Evolutionary conservation across 2,329 filamentous ascomycete genomes (phyloP).

Genomic region (Sarocladium kiliense): DNA sequence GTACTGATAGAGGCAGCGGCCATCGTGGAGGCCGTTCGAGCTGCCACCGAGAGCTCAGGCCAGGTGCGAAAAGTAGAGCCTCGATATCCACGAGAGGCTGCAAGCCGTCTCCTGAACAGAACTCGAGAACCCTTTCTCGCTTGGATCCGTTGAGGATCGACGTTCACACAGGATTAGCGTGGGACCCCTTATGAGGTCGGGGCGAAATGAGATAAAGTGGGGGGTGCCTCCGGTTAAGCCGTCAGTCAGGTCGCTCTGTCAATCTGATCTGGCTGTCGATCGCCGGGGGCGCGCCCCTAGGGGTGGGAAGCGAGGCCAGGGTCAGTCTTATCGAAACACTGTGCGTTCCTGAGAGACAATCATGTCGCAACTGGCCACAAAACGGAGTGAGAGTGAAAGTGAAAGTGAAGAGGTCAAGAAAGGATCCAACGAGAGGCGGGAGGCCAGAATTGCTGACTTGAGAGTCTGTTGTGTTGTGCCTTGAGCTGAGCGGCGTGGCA

Average conservation of each 20-base stretch:
- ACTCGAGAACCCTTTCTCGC: conserved; percentile 7
- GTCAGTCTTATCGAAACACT: not conserved
- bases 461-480: not conserved
- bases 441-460: not conserved
- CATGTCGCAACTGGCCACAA: not conserved
- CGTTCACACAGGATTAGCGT: conserved; percentile 4
- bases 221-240: conserved; percentile 2
- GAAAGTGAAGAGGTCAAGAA: not conserved
- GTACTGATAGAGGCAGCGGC: conserved; percentile 23
- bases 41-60: not conserved
- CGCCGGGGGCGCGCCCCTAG: not conserved
- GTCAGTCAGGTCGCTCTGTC: not conserved
- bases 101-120: not conserved
- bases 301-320: not conserved
- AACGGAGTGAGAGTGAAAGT: not conserved
- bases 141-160: not conserved
- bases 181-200: conserved; percentile 4
- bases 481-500: conserved; percentile 6
- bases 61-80: not conserved
- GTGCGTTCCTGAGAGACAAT: not conserved
- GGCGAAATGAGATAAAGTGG: conserved; percentile 6
- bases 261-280: conserved; percentile 4
- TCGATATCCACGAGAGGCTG: not conserved
- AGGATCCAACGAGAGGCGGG: not conserved
- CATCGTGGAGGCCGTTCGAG: not conserved